These are phyloP conservation scores for Trichoderma koningiopsis DNA, from an alignment of 2,329 filamentous ascomycete genomes.

Conservation along the genomic window DNA sequence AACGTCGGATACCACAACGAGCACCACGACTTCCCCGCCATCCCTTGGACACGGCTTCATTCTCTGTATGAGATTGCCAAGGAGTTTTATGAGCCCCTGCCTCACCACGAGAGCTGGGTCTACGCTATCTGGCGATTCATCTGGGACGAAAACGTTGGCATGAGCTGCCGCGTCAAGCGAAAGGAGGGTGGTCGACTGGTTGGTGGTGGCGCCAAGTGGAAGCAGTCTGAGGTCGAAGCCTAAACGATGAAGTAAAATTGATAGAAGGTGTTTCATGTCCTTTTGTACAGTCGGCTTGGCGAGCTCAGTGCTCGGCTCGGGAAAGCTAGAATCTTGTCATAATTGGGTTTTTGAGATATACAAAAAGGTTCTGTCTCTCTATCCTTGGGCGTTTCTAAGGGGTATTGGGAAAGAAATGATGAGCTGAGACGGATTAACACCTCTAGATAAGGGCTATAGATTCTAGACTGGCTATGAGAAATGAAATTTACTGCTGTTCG, in stretches of 20 bases:
- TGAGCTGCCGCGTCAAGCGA: slow-evolving; percentile 92
- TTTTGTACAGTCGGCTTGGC: background rate
- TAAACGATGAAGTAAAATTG: slow-evolving; percentile 37
- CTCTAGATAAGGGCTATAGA: background rate
- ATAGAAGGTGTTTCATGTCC: background rate
- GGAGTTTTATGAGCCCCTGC: slow-evolving; percentile 90
- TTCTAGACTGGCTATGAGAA: slow-evolving; percentile 4
- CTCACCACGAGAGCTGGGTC: slow-evolving; percentile 85
- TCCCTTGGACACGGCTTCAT: slow-evolving; percentile 89
- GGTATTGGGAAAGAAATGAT: background rate
- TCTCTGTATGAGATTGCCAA: slow-evolving; percentile 75
- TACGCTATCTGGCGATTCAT: slow-evolving; percentile 97
- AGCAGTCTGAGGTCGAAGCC: slow-evolving; percentile 68
- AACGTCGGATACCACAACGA: slow-evolving; percentile 98
- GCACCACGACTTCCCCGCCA: slow-evolving; percentile 96
- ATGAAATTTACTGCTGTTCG: background rate
- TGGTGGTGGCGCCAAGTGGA: slow-evolving; percentile 59
- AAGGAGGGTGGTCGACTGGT: slow-evolving; percentile 71
- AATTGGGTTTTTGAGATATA: slow-evolving; percentile 6
- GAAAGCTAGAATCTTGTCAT: background rate
- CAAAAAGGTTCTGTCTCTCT: background rate
- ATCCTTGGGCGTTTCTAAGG: background rate
- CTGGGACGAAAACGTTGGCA: slow-evolving; percentile 81
- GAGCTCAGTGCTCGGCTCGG: background rate
- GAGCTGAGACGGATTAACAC: background rate